phyloP scores from a whole-genome alignment of 257 asterid genomes.

The Gynochthodes officinalis region DNA sequence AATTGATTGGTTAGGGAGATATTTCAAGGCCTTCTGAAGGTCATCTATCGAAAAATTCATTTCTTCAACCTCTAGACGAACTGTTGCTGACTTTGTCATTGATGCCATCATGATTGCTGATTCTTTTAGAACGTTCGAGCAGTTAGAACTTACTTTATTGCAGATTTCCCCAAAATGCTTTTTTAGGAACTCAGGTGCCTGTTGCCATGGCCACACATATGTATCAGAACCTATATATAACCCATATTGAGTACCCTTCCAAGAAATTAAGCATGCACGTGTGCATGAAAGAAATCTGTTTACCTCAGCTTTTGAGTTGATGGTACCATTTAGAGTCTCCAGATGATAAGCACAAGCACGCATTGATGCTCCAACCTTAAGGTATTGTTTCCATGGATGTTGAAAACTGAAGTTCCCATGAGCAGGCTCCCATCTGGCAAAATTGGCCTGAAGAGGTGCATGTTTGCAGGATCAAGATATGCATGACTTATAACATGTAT shows the following conservation, averaged over 20 bases:
- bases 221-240: too few relatives aligned
- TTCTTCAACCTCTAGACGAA: constrained; percentile 43
- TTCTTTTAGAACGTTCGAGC: constrained; percentile 55
- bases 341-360: constrained; percentile 66
- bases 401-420: constrained; percentile 56
- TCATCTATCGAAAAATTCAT: constrained; percentile 55
- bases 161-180: constrained; percentile 48
- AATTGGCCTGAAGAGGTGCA: constrained; percentile 64
- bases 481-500: too few relatives aligned
- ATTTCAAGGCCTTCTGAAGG: constrained; percentile 47
- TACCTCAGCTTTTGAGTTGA: constrained; percentile 48
- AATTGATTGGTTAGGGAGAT: constrained; percentile 35
- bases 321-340: constrained; percentile 51
- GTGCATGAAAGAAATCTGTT: too few relatives aligned
- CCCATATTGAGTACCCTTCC: too few relatives aligned
- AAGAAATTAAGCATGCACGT: too few relatives aligned
- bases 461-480: too few relatives aligned
- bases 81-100: constrained; percentile 50
- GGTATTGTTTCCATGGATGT: constrained; percentile 71
- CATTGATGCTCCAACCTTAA: constrained; percentile 54
- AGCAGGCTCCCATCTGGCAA: constrained; percentile 78
- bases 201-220: too few relatives aligned
- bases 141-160: constrained; percentile 33
- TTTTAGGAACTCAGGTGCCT: constrained; percentile 55
- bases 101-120: constrained; percentile 36